Evolutionary conservation across 306 rosid species (phyloP).

Genomic region (Corylus avellana): DNA sequence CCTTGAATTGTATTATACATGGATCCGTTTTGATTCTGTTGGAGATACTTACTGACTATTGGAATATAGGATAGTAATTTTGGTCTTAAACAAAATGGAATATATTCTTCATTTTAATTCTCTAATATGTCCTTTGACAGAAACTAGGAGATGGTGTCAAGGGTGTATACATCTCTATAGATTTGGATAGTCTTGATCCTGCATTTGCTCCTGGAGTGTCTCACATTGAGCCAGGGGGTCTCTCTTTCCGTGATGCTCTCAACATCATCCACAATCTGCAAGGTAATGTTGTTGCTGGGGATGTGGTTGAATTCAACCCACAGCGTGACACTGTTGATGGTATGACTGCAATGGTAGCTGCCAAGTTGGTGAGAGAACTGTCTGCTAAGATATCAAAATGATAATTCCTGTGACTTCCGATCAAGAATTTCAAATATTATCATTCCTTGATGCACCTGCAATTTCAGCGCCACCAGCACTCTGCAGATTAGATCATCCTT

Average conservation of each 20-base stretch:
- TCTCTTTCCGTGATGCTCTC: constrained; percentile 84
- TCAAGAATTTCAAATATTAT: background rate
- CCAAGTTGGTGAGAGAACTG: constrained; percentile 88
- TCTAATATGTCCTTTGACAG: constrained; percentile 44
- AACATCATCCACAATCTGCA: constrained; percentile 91
- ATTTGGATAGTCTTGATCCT: constrained; percentile 89
- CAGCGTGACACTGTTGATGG: constrained; percentile 95
- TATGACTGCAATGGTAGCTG: constrained; percentile 99
- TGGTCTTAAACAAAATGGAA: background rate
- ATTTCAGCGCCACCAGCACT: constrained; percentile 10
- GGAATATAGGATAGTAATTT: background rate
- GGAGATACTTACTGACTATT: background rate
- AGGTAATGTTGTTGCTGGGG: constrained; percentile 82
- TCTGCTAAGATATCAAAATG: constrained; percentile 84
- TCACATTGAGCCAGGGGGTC: constrained; percentile 96
- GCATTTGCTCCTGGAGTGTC: constrained; percentile 99
- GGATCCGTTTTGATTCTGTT: background rate
- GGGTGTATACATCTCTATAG: constrained; percentile 89
- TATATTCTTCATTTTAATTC: constrained; percentile 6
- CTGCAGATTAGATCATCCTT: constrained; percentile 4
- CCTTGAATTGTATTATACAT: background rate
- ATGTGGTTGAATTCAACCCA: constrained; percentile 90
- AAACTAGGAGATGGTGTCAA: constrained; percentile 94
- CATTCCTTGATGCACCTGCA: constrained; percentile 13
- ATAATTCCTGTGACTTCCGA: constrained; percentile 2